A percentile compares a stretch with the other conserved stretches of the same genome.
Conservation (phyloP, 2,329 filamentous ascomycete genomes). For the Aphanocladium album region DNA sequence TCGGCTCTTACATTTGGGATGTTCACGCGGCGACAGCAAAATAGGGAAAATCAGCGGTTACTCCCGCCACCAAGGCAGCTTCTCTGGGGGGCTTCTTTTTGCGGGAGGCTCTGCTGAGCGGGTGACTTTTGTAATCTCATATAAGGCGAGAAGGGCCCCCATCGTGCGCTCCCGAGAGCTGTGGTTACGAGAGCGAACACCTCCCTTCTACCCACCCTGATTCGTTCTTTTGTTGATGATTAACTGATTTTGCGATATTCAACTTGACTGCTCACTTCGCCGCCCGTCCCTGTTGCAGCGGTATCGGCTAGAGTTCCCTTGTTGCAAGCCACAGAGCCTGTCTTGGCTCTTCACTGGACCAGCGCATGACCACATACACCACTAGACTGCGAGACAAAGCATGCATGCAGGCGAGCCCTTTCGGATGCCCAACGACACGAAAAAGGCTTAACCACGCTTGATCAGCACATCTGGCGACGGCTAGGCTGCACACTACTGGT, state of each 20-base stretch:
- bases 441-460: not conserved
- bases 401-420: not conserved
- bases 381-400: not conserved
- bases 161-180: not conserved
- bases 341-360: not conserved
- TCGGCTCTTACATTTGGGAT: not conserved
- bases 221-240: not conserved
- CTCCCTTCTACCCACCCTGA: not conserved
- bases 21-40: not conserved
- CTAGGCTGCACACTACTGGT: not conserved
- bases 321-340: not conserved
- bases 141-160: not conserved
- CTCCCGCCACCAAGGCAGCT: conserved; percentile 1
- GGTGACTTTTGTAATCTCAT: not conserved
- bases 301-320: not conserved
- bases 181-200: not conserved
- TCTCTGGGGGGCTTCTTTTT: not conserved
- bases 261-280: not conserved
- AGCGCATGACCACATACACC: conserved; percentile 6
- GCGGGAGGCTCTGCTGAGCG: not conserved
- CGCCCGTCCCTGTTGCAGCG: not conserved
- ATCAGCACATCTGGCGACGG: not conserved
- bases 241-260: not conserved
- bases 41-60: conserved; percentile 1
- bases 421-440: conserved; percentile 6